phyloP scores from a whole-genome alignment of 371 early-diverging fungal species.

The Capniomyces stellatus region DNA sequence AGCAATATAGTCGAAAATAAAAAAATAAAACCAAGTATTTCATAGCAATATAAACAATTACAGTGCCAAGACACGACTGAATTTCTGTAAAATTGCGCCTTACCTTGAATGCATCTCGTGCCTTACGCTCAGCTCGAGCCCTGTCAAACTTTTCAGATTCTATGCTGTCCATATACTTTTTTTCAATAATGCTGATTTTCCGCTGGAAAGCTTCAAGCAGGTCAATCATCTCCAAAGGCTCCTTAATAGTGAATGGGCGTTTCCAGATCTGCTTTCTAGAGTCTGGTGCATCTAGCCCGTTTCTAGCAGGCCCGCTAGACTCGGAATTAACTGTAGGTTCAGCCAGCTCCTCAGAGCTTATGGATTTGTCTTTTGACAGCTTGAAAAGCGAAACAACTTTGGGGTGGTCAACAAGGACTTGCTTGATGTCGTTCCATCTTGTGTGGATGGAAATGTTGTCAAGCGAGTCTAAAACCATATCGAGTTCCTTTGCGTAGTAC shows the following conservation, averaged over 20 bases:
- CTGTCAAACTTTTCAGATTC: slow-evolving; percentile 3
- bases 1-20: too few relatives aligned
- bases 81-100: neutral
- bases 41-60: too few relatives aligned
- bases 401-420: neutral
- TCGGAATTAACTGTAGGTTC: neutral
- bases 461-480: neutral
- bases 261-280: neutral
- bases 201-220: slow-evolving; percentile 1
- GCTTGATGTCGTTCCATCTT: neutral
- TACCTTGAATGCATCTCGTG: slow-evolving; percentile 43
- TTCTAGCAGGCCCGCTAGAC: neutral
- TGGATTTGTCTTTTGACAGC: neutral
- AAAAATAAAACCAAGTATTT: too few relatives aligned
- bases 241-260: neutral
- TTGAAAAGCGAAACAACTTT: neutral
- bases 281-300: neutral
- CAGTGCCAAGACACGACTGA: slow-evolving; percentile 1
- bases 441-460: neutral
- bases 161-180: neutral
- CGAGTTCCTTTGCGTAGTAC: slow-evolving; percentile 1
- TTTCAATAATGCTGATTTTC: neutral
- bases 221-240: neutral
- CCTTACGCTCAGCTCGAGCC: slow-evolving; percentile 24
- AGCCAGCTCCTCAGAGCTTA: neutral